Base-by-base conservation (phyloP, 2,329 filamentous ascomycete species). In the Beauveria bassiana region DNA sequence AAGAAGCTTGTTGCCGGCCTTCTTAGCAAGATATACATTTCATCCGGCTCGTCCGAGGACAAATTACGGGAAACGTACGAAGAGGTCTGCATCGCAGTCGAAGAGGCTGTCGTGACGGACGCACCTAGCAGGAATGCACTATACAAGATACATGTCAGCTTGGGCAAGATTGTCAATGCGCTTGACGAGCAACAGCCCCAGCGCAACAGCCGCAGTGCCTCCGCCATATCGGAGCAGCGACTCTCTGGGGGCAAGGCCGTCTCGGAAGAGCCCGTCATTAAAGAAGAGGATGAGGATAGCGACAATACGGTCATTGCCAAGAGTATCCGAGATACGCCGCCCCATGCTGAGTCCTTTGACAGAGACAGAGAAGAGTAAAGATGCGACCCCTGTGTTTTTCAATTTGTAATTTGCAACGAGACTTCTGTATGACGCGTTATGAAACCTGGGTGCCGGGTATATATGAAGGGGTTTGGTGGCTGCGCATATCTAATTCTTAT, bases 1-100 rank as follows among this genome's bases (percentile, higher is more conserved):
- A 91, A 90, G 76, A 97, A 96, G 72, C 82, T 88, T 1, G 77
- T 95, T 10, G 86, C 90, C 31, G 83, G 86, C 0, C 83, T 97
- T 53, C 81, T 98, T 1, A 86, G 86, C 66, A 98, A 97, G 74
- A 79, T 97, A 2, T 86, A 93, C 70, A 81, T 98, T 53, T 86
- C 88, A 1, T 82, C 90, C 0, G 79, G 87, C 1, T 86, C 86
- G 0, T 79, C 79, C 0, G 80, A 85, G 64, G 78, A 82, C 24
- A 84, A 83, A 67, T 76, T 87, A 63, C 77, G 83, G 65, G 77
- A 81, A 45, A 70, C 85, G 42, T 86, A 87, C 71, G 77, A 80
- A 38, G 78, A 84, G 52, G 76, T 88, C 52, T 77, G 81, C 38
- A 78, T 83, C 34, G 86, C 86, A 1, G 86, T 90, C 3, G 86